A percentile compares a stretch with the other conserved stretches of the same genome.
Evolutionary conservation across 2,329 filamentous ascomycete species (phyloP).

Genomic region (Colletotrichum sp.): DNA sequence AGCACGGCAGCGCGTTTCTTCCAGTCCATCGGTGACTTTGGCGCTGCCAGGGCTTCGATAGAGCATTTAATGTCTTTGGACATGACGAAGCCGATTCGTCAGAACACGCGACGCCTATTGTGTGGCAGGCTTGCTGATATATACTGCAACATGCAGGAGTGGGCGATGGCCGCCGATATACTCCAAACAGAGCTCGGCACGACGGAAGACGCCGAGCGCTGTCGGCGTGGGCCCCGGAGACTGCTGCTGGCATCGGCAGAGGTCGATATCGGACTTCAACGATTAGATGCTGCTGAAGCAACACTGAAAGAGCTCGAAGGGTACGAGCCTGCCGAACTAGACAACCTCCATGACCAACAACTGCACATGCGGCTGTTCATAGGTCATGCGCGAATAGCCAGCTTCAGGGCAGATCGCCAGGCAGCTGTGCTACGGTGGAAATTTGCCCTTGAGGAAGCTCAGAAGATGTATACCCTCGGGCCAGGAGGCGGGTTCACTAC

Average conservation of each 20-base stretch:
- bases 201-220: slow-evolving; percentile 14
- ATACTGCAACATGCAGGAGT: slow-evolving; percentile 32
- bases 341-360: slow-evolving; percentile 35
- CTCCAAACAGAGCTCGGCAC: slow-evolving; percentile 26
- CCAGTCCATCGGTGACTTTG: slow-evolving; percentile 36
- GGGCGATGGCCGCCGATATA: slow-evolving; percentile 23
- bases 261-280: slow-evolving; percentile 25
- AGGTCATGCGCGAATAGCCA: slow-evolving; percentile 24
- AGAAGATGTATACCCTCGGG: slow-evolving; percentile 25
- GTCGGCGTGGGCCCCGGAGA: slow-evolving; percentile 26
- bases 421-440: slow-evolving; percentile 26
- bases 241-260: slow-evolving; percentile 29
- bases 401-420: neutral
- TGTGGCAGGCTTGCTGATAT: slow-evolving; percentile 31
- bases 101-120: slow-evolving; percentile 29
- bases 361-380: slow-evolving; percentile 33
- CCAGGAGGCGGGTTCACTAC: slow-evolving; percentile 26
- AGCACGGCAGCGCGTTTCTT: slow-evolving; percentile 35
- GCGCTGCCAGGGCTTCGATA: slow-evolving; percentile 29
- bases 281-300: slow-evolving; percentile 11
- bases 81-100: slow-evolving; percentile 26
- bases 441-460: slow-evolving; percentile 21
- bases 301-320: slow-evolving; percentile 20
- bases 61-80: slow-evolving; percentile 33
- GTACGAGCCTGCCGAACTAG: slow-evolving; percentile 25